Evolutionary conservation across 768 basidiomycete species (phyloP), one percentile per base, ranked within the genome.

Genomic region (Mycena polygramma): DNA sequence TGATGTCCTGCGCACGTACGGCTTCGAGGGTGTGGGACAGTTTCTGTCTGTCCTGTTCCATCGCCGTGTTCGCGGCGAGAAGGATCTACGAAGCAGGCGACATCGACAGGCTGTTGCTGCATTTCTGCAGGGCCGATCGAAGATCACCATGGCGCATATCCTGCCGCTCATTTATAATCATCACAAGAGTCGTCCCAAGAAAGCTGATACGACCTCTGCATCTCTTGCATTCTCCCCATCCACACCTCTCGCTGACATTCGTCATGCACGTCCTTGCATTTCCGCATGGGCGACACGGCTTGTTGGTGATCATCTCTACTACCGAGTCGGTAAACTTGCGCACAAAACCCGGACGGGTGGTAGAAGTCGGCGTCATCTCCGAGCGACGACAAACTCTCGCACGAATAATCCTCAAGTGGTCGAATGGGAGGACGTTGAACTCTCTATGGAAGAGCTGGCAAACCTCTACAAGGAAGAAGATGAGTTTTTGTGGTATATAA

Each of bases 1-100:
- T 41, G 49, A 52, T 63, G 61, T 63, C 22, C 61, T 60, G n/a
- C 57, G 57, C 45, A 46, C 45, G 19, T 46, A 46, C 19, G 45
- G 39, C 19, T 46, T 46, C 19, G 45, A 46, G 10, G 19, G 45
- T 17, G 5, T 46, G 10, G 45, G 11, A 5, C 10, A 46, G 19
- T 46, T 46, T 46, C 45, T 46, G 10, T 46, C 45, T 4, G 45
- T 46, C 10, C 45, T 46, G 9, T 46, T 46, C 19, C 45, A 46
- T 46, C 45, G n/a, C n/a, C 48, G 48, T 49, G 22, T 22, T 6
- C 48, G 48, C 7, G 48, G 48, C 6, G 48, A 49, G n/a, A 49
- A n/a, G 11, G 48, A 49, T 11, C 5, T 9, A 3, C 48, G 48
- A 22, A 49, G 20, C 7, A n/a, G 11, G 6, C 19, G 20, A 7